Percentiles rank a stretch among this genome's conserved stretches.
Evolutionary conservation across 306 rosid genomes (phyloP).

Genomic region (Rosa persica): DNA sequence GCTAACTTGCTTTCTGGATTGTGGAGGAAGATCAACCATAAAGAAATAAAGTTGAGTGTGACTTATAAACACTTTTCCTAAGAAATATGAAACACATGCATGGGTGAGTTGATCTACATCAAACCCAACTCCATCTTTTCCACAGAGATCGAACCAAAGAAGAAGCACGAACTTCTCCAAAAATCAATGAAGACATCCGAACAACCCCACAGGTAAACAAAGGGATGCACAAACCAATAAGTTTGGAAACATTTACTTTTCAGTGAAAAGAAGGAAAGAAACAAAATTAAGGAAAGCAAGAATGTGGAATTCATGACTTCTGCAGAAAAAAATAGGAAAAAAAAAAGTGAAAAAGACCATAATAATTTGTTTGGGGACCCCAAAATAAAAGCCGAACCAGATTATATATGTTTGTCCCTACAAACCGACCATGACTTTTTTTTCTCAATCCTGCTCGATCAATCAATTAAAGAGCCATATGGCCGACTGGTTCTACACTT

Average conservation of each 20-base stretch:
- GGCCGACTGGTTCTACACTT: neutral
- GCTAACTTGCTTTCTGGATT: neutral
- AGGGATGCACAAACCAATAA: neutral
- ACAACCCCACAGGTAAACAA: neutral
- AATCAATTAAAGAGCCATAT: neutral
- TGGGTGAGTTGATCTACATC: neutral
- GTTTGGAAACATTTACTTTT: neutral
- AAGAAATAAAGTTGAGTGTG: neutral
- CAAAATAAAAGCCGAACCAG: conserved; percentile 21
- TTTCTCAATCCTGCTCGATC: neutral
- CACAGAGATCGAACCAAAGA: neutral
- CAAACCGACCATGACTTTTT: conserved; percentile 8
- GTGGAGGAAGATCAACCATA: neutral
- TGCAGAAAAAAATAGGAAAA: neutral
- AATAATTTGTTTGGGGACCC: neutral
- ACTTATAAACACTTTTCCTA: conserved; percentile 1
- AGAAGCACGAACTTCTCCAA: neutral
- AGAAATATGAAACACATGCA: neutral
- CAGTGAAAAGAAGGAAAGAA: neutral
- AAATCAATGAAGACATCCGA: neutral
- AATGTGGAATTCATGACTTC: neutral
- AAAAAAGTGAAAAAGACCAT: neutral
- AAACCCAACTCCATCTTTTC: neutral
- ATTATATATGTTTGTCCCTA: conserved; percentile 16
- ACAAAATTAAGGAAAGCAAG: neutral